phyloP scores from a whole-genome alignment of 2,329 filamentous ascomycete genomes.

The Monosporascus sp. region DNA sequence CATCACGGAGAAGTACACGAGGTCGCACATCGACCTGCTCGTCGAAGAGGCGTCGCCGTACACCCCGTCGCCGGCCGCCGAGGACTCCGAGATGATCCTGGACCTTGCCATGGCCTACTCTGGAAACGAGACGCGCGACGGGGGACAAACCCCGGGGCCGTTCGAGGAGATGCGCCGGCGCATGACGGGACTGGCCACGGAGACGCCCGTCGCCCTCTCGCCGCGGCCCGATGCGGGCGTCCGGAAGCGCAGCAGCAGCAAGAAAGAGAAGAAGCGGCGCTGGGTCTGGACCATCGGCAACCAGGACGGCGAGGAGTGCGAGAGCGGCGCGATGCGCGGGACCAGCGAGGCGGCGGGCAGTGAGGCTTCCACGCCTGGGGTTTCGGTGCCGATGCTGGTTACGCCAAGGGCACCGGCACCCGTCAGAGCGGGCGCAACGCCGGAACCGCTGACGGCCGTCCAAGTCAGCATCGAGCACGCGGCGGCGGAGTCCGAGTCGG shows the following conservation, averaged over 20 bases:
- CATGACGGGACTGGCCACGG: slow-evolving; percentile 44
- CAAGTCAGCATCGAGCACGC: slow-evolving; percentile 33
- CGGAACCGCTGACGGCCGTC: slow-evolving; percentile 17
- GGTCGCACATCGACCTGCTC: slow-evolving; percentile 59
- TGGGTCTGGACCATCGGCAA: slow-evolving; percentile 64
- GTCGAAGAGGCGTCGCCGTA: slow-evolving; percentile 50
- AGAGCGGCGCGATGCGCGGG: slow-evolving; percentile 37
- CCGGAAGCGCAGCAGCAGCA: slow-evolving; percentile 43
- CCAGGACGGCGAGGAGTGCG: slow-evolving; percentile 36
- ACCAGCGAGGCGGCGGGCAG: slow-evolving; percentile 29
- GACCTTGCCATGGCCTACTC: slow-evolving; percentile 48
- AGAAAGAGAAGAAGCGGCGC: slow-evolving; percentile 54
- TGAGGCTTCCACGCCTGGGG: slow-evolving; percentile 15
- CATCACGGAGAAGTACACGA: slow-evolving; percentile 55
- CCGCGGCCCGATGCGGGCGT: slow-evolving; percentile 34
- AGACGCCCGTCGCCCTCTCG: slow-evolving; percentile 34
- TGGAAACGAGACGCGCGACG: slow-evolving; percentile 51
- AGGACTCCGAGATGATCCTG: slow-evolving; percentile 37
- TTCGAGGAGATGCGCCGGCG: slow-evolving; percentile 59
- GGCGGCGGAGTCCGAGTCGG: slow-evolving; percentile 24
- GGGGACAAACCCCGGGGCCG: slow-evolving; percentile 57
- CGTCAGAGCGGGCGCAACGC: slow-evolving; percentile 5
- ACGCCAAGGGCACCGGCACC: slow-evolving; percentile 1
- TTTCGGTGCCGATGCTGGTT: slow-evolving; percentile 7
- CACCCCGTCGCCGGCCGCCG: slow-evolving; percentile 31